Conservation (phyloP, 2,329 filamentous ascomycete genomes). For the Neonectria punicea region DNA sequence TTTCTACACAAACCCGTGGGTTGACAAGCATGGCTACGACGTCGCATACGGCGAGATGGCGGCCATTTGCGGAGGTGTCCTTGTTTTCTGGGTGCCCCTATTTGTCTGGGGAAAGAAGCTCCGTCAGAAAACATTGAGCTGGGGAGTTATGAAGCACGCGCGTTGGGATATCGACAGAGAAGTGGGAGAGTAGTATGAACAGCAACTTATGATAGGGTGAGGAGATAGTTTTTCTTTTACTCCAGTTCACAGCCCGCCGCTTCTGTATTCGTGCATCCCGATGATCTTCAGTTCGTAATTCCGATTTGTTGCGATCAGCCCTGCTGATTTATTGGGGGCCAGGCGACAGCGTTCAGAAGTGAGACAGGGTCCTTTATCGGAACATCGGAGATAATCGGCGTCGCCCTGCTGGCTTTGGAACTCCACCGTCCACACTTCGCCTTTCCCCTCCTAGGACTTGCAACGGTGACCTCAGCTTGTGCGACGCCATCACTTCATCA, state of each 20-base stretch:
- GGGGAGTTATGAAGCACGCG: slow-evolving; percentile 25
- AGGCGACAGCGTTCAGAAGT: neutral
- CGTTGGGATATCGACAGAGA: slow-evolving; percentile 31
- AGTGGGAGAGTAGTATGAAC: slow-evolving; percentile 23
- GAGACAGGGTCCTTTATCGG: neutral
- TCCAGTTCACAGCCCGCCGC: no score
- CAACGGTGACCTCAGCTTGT: neutral
- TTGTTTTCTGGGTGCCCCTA: slow-evolving; percentile 59
- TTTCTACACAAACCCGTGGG: slow-evolving; percentile 68
- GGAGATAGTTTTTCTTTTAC: no score
- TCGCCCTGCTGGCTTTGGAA: neutral
- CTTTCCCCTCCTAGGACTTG: neutral
- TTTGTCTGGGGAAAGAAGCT: slow-evolving; percentile 60
- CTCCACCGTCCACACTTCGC: neutral
- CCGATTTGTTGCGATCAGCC: neutral
- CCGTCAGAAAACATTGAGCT: slow-evolving; percentile 23
- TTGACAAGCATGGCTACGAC: slow-evolving; percentile 56
- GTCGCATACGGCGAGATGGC: slow-evolving; percentile 64
- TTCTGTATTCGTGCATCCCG: no score
- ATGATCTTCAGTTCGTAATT: neutral
- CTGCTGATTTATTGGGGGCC: neutral
- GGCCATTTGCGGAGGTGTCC: slow-evolving; percentile 56
- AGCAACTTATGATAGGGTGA: no score
- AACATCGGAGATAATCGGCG: neutral
- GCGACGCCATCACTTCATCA: neutral